Base-by-base conservation (phyloP, 139 green algal genomes). In the Chlamydomonas eustigma region DNA sequence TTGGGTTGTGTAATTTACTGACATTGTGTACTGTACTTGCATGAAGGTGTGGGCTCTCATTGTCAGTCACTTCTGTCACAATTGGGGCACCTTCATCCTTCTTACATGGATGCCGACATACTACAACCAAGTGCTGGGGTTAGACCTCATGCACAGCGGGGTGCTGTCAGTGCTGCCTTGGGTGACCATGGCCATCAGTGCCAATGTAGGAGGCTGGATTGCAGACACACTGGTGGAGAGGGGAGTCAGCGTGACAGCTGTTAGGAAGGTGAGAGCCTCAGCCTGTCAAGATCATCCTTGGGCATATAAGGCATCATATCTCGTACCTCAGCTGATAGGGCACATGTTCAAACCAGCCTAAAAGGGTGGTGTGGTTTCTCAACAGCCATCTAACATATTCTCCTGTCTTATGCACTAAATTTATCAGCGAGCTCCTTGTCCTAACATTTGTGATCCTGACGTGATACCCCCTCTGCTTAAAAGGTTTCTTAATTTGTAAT, bases 101-200 rank as follows among this genome's bases (percentile, higher is more conserved):
- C 91, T 99, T 1, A 98, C 94, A 0, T 99, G 94, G 94, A 98
- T 98, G 96, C 96, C 96, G 33, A 93, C 91, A 18, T 99, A 98
- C 84, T 99, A 98, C 89, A 95, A 92, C 75, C 89, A 94, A 78
- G 86, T 89, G 36, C 79, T 98, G 52, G 91, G 91, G 31, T 81
- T 98, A 35, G 90, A 98, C 81, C 83, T 99, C 31, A 85, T 88
- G 51, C 83, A 91, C 77, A 91, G 73, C 24, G 93, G 95, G 39
- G 78, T 96, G 71, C 91, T 92, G 70, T 91, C 81, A 25, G 93
- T 98, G 50, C 86, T 99, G 71, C 95, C 95, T n/a, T 99, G 95
- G 95, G 69, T 97, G 31, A 95, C 91, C 0, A 98, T 98, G 95
- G 92, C 93, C 4, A 37, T 98, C 0, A 80, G 80, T 28, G 84